Evolutionary conservation across 495 filamentous ascomycete species (phyloP), one percentile per base, ranked within the genome.

Genomic region (Cudoniella acicularis): DNA sequence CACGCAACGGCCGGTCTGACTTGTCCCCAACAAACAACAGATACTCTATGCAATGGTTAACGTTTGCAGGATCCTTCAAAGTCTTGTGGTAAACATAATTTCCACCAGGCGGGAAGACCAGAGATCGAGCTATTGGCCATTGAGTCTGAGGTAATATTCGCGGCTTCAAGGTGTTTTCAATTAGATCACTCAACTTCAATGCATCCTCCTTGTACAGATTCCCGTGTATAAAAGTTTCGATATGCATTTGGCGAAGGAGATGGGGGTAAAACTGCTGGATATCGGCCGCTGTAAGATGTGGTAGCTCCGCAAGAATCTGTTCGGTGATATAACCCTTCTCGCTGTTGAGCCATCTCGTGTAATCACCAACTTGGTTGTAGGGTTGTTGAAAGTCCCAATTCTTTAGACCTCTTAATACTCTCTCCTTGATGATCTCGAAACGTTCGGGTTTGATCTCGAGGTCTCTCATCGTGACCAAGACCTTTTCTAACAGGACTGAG

Each of bases 171-270:
- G 83, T 89, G 24, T 76, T 82, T 69, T 95, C 89, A 21, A 96
- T 79, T 57, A 95, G 80, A 64, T 93, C 83, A 0, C 89, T 91
- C 73, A 96, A 81, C 64, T 85, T 87, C 58, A 98, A 76, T 0
- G 92, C 91, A 72, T 99, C 95, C 72, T 98, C 92, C 71, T 93
- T 96, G 79, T 95, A 90, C 18, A 99, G 70, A 71, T 99, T 99
- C 60, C 94, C 94, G 61, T 98, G 94, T 17, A 86, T 87, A 52
- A 96, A 80, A 4, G 88, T 78, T 68, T 99, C 95, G 62, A 97
- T 87, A 64, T 96, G 88, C 62, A 90, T 79, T 69, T 97, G 92
- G 24, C 82, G 80, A 27, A 98, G 77, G 41, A 96, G 70, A 61
- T 92, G 84, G 22, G 88, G 88, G 67, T 87, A 88, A 77, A 96